Evolutionary conservation across 352 stramenopile genomes (phyloP).

Genomic region (Blastocystis sp.): DNA sequence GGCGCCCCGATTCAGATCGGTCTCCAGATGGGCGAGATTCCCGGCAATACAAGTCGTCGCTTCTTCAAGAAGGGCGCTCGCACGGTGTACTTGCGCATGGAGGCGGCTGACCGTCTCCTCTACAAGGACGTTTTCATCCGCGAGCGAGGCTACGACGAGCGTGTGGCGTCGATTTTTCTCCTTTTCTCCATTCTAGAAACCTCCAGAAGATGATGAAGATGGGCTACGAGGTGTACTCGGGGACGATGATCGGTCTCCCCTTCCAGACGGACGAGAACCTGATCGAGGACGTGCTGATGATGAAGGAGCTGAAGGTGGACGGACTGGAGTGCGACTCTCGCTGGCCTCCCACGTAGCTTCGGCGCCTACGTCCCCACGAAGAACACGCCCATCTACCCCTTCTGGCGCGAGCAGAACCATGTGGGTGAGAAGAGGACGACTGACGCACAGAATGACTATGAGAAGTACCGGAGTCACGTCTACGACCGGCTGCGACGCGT

Average conservation of each 20-base stretch:
- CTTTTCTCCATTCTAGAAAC: not conserved
- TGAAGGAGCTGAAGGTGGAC: constrained; percentile 30
- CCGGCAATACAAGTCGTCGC: not conserved
- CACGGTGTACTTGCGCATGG: constrained; percentile 5
- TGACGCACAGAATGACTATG: constrained; percentile 6
- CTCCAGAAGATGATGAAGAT: constrained; percentile 17
- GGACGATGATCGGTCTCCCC: constrained; percentile 3
- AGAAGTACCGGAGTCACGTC: not conserved
- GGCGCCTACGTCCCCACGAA: constrained; percentile 22
- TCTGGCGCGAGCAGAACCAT: constrained; percentile 21
- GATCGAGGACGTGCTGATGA: not conserved
- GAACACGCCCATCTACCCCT: constrained; percentile 24
- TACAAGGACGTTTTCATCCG: constrained; percentile 45
- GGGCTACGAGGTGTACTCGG: constrained; percentile 25
- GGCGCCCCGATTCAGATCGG: constrained; percentile 1
- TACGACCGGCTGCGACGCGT: not conserved
- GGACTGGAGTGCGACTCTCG: not conserved
- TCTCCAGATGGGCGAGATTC: constrained; percentile 29
- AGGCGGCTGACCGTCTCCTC: constrained; percentile 2
- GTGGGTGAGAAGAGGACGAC: not conserved
- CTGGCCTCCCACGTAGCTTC: not conserved
- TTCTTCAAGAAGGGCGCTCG: not conserved
- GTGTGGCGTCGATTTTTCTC: not conserved
- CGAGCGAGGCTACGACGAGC: constrained; percentile 19
- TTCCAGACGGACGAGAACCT: constrained; percentile 44